Base-by-base conservation (phyloP, 2,329 filamentous ascomycete genomes). In the Diaporthe humulicola region DNA sequence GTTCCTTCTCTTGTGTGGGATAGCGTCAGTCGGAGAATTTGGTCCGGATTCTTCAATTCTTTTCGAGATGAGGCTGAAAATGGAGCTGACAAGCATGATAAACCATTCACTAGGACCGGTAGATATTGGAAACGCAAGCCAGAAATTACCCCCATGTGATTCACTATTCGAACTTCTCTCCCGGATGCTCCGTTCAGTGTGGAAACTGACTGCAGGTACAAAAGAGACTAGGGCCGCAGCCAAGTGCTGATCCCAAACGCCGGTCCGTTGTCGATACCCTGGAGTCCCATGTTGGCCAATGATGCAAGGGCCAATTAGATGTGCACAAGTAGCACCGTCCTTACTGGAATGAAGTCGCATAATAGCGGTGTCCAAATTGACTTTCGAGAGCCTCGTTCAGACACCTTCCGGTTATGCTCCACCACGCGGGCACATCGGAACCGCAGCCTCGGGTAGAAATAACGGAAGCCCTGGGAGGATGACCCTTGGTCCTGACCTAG, bases 371-470 rank as follows among this genome's bases (percentile, higher is more conserved):
- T 69, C 48, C 38, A 69, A 69, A 69, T 54, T 69, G 64, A 69
- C 64, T 69, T 69, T 69, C 25, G 33, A 30, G 57, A 72, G 58
- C 56, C 70, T 58, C 56, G 70, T 50, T 54, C 42, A 61, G 56
- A 57, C 70, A 64, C 28, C 12, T 33, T 28, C 22, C 25, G 42
- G 19, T 40, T 30, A 61, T 72, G 70, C 57, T 25, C 33, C 19
- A 38, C 40, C 19, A 28, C 3, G 48, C n/a, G 22, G 15, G 4
- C 25, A 40, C 17, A 17, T 52, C 25, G 48, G 56, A 64, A 50
- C 64, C 33, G 15, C 30, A 36, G 33, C 64, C 33, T 69, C 64
- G 64, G 54, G 54, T 40, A 28, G 56, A 61, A 38, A 38, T 38
- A 25, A 42, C n/a, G 22, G 19, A 45, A 25, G 8, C 4, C 42